These are phyloP conservation scores for Backusella westeae DNA, from an alignment of 192 early-diverging fungal species.

Conservation along the genomic window DNA sequence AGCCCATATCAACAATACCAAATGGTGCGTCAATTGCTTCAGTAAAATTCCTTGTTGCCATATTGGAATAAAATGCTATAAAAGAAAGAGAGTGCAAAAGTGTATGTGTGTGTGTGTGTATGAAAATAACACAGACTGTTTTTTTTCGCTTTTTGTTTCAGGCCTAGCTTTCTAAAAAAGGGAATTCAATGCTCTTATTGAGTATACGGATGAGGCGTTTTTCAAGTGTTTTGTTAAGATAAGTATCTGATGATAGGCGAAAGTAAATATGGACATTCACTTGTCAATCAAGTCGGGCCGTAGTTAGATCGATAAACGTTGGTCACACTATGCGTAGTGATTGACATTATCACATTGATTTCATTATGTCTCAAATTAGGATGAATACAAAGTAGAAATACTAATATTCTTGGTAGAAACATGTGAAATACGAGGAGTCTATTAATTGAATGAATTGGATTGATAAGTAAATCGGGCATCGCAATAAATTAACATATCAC, in stretches of 20 bases:
- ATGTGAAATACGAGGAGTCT: not conserved
- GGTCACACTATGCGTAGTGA: not conserved
- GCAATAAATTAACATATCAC: not conserved
- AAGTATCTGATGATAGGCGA: not conserved
- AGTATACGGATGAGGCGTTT: too few species aligned
- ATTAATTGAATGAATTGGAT: not conserved
- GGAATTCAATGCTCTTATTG: not conserved
- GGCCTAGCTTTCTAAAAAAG: not conserved
- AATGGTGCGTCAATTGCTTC: constrained; percentile 23
- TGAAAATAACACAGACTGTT: not conserved
- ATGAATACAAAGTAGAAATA: not conserved
- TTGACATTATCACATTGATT: constrained; percentile 3
- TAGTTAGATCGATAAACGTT: not conserved
- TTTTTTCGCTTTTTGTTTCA: not conserved
- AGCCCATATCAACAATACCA: constrained; percentile 58
- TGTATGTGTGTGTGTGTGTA: not conserved
- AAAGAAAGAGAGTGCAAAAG: not conserved
- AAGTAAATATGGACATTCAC: not conserved
- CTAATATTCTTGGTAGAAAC: not conserved
- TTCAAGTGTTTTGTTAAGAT: not conserved
- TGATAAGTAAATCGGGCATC: not conserved
- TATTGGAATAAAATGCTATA: not conserved
- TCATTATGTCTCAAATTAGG: not conserved
- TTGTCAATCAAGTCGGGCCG: not conserved
- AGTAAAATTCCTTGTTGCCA: not conserved